Base-by-base conservation (phyloP, 2,329 filamentous ascomycete genomes). In the Dichotomopilus funicola region DNA sequence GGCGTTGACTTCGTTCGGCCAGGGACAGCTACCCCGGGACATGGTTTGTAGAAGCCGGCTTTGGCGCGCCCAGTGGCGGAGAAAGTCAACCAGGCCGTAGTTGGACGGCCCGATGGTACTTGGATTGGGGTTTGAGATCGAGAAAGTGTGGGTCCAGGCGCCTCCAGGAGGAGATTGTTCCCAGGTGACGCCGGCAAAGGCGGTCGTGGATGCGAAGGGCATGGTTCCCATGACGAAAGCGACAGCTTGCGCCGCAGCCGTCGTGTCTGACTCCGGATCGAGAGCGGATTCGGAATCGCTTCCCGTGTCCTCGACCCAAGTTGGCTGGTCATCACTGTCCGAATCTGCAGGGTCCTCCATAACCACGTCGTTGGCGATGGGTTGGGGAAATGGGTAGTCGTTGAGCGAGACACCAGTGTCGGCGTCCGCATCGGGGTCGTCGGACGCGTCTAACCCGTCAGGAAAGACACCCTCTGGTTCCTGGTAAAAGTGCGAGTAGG, bases 31-130 rank as follows among this genome's bases (percentile, higher is more conserved):
- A 58, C 63, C 56, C 51, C 62, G 57, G 56, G 67, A 45, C 54
- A 64, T 36, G 36, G 60, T 62, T 57, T 62, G 59, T 61, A 56
- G 19, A 33, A 59, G 65, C 34, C 63, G 65, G 41, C 63, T 65
- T 40, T 70, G 66, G 50, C 68, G 66, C 27, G 72, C 70, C 80
- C 81, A 83, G 38, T 70, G 64, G 40, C 72, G 69, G 36, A 83
- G 69, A 60, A 83, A 82, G 40, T 78, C 72, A 35, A 71, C 59
- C 34, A 81, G 67, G 45, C 73, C 73, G 38, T 74, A 69, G 62
- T 84, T 84, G 53, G 73, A 71, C 10, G 77, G 76, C 8, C 73
- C 73, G 35, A 80, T 70, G 12, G 65, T 67, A 53, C 60, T 61
- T n/a, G 65, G 62, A 42, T 68, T 69, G 4, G 65, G 64, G 56